phyloP scores from a whole-genome alignment of 2,329 filamentous ascomycete genomes.

The Ceratocystis harringtonii region DNA sequence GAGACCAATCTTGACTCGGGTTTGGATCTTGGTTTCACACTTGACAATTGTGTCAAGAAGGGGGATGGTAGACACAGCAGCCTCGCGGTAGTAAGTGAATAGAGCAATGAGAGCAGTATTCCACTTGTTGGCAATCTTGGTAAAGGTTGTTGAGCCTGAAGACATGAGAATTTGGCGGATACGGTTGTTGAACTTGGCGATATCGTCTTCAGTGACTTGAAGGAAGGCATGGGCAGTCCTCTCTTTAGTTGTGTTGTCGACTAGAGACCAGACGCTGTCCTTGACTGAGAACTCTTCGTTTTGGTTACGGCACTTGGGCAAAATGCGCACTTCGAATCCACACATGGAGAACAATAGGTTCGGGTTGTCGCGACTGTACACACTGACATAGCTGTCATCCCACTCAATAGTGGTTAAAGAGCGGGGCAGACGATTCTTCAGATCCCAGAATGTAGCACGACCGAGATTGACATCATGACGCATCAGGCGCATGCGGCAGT shows the following conservation, averaged over 20 bases:
- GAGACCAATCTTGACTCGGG: constrained; percentile 91
- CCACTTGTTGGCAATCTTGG: constrained; percentile 99
- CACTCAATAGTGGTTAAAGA: constrained; percentile 96
- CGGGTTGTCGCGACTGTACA: constrained; percentile 95
- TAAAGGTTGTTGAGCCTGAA: constrained; percentile 97
- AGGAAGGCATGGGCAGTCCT: constrained; percentile 94
- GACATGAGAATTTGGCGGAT: constrained; percentile 99
- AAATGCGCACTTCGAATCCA: constrained; percentile 89
- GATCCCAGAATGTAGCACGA: constrained; percentile 93
- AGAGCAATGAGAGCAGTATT: constrained; percentile 93
- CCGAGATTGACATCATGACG: constrained; percentile 96
- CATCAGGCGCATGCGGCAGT: constrained; percentile 96
- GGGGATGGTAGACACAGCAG: constrained; percentile 86
- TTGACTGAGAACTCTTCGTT: constrained; percentile 96
- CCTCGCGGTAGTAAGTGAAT: constrained; percentile 97
- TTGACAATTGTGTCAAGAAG: constrained; percentile 96
- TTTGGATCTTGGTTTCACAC: constrained; percentile 99
- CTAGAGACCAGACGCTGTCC: constrained; percentile 94
- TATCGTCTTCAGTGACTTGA: constrained; percentile 94
- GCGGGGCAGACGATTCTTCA: constrained; percentile 89
- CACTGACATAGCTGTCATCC: constrained; percentile 96
- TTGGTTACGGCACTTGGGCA: constrained; percentile 87
- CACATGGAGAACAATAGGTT: constrained; percentile 96
- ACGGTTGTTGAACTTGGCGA: constrained; percentile 97
- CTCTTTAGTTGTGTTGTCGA: constrained; percentile 93